Evolutionary conservation across 345 rosid genomes (phyloP), one percentile per base, ranked within the genome.

Genomic region (Cardiospermum halicacabum): DNA sequence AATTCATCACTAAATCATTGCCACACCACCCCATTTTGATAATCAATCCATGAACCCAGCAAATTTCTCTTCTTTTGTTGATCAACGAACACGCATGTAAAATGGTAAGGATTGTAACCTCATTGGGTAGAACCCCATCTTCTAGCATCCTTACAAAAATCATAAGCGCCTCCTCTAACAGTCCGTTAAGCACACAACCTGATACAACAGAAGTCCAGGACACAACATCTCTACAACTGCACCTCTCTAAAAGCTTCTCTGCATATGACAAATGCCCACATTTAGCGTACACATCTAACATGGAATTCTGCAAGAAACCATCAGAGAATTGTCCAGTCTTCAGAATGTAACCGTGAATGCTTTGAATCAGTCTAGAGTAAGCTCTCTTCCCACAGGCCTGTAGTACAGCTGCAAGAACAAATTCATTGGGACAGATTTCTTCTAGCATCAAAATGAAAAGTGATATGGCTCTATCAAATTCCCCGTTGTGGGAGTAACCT

Each of bases 131-230:
- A 51, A 71, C 63, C 43, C 86, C 84, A 42, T 73, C 72, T 22
- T 62, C 62, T 48, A 70, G 81, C 88, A 81, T 85, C 69, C 42
- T 40, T 9, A 62, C 32, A 68, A 78, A 83, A 24, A 77, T 40
- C 8, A 66, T 53, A 32, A 83, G 50, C 24, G 88, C 85, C 7
- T 72, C 77, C 56, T 26, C 34, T 27, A 55, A 48, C 59, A 70
- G 65, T 7, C 80, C 86, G 36, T 72, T 70, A 0, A 69, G 54
- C 18, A 75, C 81, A 28, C 32, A 70, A 11, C 77, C 78, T 7
- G 88, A 70, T 36, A 83, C 67, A 4, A 83, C 64, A 0, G 85
- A 80, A 69, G 79, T 84, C 89, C 89, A 83, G 6, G 81, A 76
- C 32, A 86, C 67, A 4, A 81, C 82, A 71, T 83, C 77, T 45